Percentiles rank a stretch among this genome's conserved stretches.
These are phyloP conservation scores for Areca catechu DNA, from an alignment of 176 grass and related monocot genomes.

Conservation along the genomic window DNA sequence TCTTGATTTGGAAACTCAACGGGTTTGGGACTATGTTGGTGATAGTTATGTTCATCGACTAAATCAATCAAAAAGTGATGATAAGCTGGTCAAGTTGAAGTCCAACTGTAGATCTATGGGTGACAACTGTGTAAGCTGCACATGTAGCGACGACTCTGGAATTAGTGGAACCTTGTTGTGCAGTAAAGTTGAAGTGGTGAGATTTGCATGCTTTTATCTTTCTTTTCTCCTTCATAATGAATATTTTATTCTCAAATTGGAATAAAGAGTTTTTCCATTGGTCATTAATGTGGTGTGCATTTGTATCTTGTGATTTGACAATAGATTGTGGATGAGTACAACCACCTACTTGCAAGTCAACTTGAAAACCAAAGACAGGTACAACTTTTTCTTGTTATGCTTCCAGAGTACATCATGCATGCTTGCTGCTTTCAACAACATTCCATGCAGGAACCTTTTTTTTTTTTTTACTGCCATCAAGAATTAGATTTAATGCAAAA, in stretches of 20 bases:
- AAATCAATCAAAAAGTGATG: slow-evolving; percentile 82
- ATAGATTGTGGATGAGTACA: slow-evolving; percentile 94
- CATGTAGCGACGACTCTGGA: slow-evolving; percentile 45
- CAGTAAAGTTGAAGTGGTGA: slow-evolving; percentile 74
- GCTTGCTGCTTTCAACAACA: no score
- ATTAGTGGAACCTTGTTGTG: slow-evolving; percentile 56
- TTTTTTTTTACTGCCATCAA: no score
- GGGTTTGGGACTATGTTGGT: slow-evolving; percentile 95
- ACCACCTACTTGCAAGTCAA: slow-evolving; percentile 66
- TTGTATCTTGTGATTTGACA: slow-evolving; percentile 17
- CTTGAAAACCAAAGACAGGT: slow-evolving; percentile 92
- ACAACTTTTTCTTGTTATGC: slow-evolving; percentile 11
- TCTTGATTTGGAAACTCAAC: slow-evolving; percentile 77
- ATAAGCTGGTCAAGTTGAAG: slow-evolving; percentile 49
- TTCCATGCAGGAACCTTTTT: no score
- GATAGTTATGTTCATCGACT: slow-evolving; percentile 89
- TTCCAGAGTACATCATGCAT: background rate
- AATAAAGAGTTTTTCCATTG: no score
- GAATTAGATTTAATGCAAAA: no score
- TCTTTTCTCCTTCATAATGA: no score
- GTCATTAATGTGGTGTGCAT: background rate
- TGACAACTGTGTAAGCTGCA: slow-evolving; percentile 31
- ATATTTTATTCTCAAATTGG: no score
- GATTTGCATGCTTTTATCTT: slow-evolving; percentile 12
- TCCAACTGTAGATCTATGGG: slow-evolving; percentile 50